These are phyloP conservation scores for Eucalyptus lansdowneana DNA, from an alignment of 345 rosid species.

Conservation along the genomic window DNA sequence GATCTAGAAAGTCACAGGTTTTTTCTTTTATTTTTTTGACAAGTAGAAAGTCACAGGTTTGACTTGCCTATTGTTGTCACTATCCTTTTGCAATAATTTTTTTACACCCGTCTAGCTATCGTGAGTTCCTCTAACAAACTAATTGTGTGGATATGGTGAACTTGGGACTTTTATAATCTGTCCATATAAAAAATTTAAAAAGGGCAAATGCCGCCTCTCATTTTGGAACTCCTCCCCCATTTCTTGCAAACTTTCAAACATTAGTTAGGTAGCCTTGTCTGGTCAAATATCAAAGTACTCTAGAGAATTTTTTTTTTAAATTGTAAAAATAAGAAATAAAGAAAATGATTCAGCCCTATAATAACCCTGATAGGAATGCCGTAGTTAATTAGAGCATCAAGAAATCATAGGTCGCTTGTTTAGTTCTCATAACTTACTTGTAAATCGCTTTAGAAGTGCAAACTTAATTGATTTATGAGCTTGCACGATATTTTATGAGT, in stretches of 20 bases:
- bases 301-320: neutral
- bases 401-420: neutral
- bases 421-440: neutral
- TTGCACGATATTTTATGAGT: neutral
- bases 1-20: neutral
- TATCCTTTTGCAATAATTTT: neutral
- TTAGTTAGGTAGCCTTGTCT: neutral
- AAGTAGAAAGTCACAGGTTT: too few relatives aligned
- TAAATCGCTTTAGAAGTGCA: fast-evolving
- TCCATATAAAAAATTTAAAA: neutral
- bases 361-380: fast-evolving
- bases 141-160: neutral
- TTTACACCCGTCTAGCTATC: neutral
- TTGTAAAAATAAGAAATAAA: neutral
- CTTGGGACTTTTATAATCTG: neutral
- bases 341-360: neutral
- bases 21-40: too few relatives aligned
- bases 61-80: too few relatives aligned
- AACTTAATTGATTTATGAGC: neutral
- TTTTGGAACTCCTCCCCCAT: neutral
- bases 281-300: neutral
- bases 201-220: neutral
- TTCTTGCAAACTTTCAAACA: neutral
- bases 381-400: too few relatives aligned
- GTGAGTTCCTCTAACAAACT: neutral